phyloP scores from a whole-genome alignment of 2,329 filamentous ascomycete species.

The Fusarium scirpi region DNA sequence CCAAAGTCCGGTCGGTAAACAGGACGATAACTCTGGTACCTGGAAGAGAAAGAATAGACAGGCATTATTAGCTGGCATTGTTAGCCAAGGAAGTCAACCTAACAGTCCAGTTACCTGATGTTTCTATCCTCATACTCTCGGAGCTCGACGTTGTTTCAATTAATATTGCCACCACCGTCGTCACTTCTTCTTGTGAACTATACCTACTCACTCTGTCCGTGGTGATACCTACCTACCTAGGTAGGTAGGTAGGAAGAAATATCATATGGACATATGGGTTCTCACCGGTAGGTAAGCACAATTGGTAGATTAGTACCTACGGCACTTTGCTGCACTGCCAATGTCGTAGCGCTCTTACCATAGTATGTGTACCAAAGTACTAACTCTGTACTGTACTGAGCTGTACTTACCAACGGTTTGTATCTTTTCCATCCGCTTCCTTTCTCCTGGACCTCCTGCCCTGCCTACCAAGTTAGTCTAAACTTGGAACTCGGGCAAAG shows the following conservation, averaged over 20 bases:
- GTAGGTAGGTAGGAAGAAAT: too few species aligned
- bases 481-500: slow-evolving; percentile 17
- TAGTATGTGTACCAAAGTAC: too few species aligned
- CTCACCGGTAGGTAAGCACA: neutral
- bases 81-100: neutral
- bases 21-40: neutral
- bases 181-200: neutral
- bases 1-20: slow-evolving; percentile 8
- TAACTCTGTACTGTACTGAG: slow-evolving; percentile 1
- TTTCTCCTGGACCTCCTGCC: neutral
- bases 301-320: neutral
- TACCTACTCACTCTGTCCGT: neutral
- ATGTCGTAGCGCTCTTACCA: neutral
- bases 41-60: neutral
- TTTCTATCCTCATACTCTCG: neutral
- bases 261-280: too few species aligned
- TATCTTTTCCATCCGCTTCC: neutral
- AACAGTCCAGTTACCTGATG: slow-evolving; percentile 8
- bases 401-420: slow-evolving; percentile 4
- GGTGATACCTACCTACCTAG: too few species aligned
- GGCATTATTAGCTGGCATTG: neutral
- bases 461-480: slow-evolving; percentile 7
- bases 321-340: slow-evolving; percentile 3
- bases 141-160: neutral
- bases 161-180: neutral